Percentiles rank a stretch among this genome's conserved stretches.
These are phyloP conservation scores for Dactylellina parvicollis DNA, from an alignment of 2,329 filamentous ascomycete genomes.

Conservation along the genomic window DNA sequence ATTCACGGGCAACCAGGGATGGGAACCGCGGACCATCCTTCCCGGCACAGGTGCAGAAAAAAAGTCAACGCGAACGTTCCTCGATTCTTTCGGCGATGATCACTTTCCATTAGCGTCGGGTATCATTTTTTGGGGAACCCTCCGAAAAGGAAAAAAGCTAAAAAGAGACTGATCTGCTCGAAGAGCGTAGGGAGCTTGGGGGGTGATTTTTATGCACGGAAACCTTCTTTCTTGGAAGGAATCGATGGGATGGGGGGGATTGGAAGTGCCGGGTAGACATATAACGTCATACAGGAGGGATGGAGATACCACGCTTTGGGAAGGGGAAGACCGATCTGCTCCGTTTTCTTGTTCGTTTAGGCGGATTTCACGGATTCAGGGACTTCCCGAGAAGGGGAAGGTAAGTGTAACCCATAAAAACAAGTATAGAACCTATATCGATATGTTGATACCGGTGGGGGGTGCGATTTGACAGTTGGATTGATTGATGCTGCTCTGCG, in stretches of 20 bases:
- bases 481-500: too few relatives aligned
- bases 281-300: conserved; percentile 13
- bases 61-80: too few relatives aligned
- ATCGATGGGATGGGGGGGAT: neutral
- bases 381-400: too few relatives aligned
- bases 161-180: neutral
- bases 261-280: neutral
- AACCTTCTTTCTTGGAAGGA: conserved; percentile 13
- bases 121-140: neutral
- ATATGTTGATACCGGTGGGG: too few relatives aligned
- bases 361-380: too few relatives aligned
- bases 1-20: neutral
- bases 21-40: neutral
- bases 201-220: conserved; percentile 7
- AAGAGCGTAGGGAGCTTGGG: neutral
- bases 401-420: too few relatives aligned
- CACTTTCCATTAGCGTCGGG: conserved; percentile 31
- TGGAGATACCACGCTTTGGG: neutral
- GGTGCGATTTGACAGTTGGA: too few relatives aligned
- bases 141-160: neutral
- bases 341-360: too few relatives aligned
- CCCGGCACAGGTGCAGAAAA: neutral
- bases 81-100: conserved; percentile 34
- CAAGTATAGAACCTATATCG: too few relatives aligned
- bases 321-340: neutral